These are phyloP conservation scores for Lyophyllum decastes DNA, from an alignment of 768 basidiomycete genomes.

Conservation along the genomic window DNA sequence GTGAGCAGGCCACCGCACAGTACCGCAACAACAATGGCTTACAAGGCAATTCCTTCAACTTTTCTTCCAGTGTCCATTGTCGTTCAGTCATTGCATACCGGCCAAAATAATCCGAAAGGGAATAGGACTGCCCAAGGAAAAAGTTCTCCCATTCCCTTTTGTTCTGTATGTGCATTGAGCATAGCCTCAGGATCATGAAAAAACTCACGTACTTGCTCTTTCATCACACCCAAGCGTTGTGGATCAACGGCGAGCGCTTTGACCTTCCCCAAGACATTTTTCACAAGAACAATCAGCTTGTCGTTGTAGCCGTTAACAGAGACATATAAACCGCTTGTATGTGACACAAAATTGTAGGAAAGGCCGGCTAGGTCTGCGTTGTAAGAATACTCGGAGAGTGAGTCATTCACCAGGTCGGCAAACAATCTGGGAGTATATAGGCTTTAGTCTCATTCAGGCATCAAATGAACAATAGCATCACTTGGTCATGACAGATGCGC, in stretches of 20 bases:
- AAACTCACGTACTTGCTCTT: conserved; percentile 66
- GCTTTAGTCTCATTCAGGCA: conserved; percentile 1
- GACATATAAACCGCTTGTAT: conserved; percentile 67
- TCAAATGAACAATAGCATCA: conserved; percentile 26
- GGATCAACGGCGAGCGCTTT: conserved; percentile 63
- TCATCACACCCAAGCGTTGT: conserved; percentile 79
- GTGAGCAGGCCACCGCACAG: background rate
- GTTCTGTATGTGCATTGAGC: conserved; percentile 43
- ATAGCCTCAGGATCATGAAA: background rate
- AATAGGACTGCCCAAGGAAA: conserved; percentile 81
- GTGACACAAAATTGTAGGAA: conserved; percentile 63
- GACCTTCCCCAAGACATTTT: conserved; percentile 70
- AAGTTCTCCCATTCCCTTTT: conserved; percentile 85
- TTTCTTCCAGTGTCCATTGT: conserved; percentile 79
- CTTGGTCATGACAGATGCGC: conserved; percentile 75
- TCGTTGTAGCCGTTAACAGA: conserved; percentile 88
- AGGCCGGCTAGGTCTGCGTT: conserved; percentile 92
- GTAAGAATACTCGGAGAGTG: conserved; percentile 88
- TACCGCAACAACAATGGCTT: conserved; percentile 28
- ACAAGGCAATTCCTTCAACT: conserved; percentile 75
- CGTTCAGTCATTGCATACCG: conserved; percentile 70
- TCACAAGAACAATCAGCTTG: conserved; percentile 75
- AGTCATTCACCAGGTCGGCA: conserved; percentile 83
- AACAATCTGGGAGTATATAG: conserved; percentile 57
- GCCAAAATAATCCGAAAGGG: conserved; percentile 74